phyloP scores from a whole-genome alignment of 768 basidiomycete species.

The Rhodotorula graminis region DNA sequence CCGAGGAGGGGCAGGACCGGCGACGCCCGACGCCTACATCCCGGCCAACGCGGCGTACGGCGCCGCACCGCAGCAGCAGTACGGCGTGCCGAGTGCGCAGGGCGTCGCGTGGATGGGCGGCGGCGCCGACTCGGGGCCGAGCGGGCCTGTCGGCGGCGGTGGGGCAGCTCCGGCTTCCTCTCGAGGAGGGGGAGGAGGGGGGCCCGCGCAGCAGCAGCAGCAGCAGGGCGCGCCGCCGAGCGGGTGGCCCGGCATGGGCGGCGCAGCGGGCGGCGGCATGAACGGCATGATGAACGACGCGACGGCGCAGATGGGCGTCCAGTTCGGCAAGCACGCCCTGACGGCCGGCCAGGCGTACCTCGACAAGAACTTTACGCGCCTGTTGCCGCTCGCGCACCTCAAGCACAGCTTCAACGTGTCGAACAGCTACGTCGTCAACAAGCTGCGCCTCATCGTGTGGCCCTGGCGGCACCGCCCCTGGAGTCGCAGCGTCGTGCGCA shows the following conservation, averaged over 20 bases:
- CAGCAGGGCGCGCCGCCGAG: background rate
- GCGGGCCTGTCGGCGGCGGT: background rate
- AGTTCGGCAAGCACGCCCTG: constrained; percentile 84
- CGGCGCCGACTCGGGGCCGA: background rate
- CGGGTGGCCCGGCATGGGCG: background rate
- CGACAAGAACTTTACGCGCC: constrained; percentile 72
- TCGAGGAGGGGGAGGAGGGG: background rate
- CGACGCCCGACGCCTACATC: constrained; percentile 23
- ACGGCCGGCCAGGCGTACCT: constrained; percentile 93
- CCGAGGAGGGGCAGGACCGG: background rate
- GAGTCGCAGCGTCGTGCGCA: constrained; percentile 63
- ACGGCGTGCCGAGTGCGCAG: background rate
- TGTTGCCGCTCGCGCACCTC: constrained; percentile 65
- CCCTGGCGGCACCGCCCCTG: constrained; percentile 91
- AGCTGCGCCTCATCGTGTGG: constrained; percentile 80
- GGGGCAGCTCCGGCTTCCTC: background rate
- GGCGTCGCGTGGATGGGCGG: constrained; percentile 3
- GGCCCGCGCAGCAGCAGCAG: background rate
- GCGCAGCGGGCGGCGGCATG: constrained; percentile 32
- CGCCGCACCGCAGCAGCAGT: background rate
- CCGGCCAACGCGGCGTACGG: constrained; percentile 10
- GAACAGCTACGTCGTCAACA: constrained; percentile 88
- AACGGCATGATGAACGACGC: constrained; percentile 69
- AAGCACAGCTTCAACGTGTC: constrained; percentile 95
- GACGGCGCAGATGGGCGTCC: constrained; percentile 93